Evolutionary conservation across 495 filamentous ascomycete species (phyloP), one percentile per base, ranked within the genome.

Genomic region (Penicillium waksmanii): DNA sequence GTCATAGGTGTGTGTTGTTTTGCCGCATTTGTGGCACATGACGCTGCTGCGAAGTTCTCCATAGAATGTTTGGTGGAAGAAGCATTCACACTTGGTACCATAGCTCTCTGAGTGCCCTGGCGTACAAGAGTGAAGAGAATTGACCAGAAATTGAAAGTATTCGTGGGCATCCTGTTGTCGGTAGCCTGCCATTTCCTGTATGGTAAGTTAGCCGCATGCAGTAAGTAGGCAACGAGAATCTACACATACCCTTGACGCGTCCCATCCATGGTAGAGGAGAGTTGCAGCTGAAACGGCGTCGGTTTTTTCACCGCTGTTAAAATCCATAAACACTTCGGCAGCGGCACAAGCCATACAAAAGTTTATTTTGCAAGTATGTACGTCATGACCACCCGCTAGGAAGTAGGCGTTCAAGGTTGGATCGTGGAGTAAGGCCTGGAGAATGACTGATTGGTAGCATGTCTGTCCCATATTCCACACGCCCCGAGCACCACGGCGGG

Each of bases 141-240:
- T 92, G 36, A 93, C 86, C 5, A 97, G 81, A 67, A 96, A 96
- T 68, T 95, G 90, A 76, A 96, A 92, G 72, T 93, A 97, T 67
- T 97, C 93, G 70, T 97, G 93, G 2, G 93, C 92, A 69, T 97
- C 93, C 74, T 96, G 93, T 73, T 96, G 92, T 58, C 90, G 87
- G 65, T 94, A 93, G n/a, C 92, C 91, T 10, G 91, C 89, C 25
- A 96, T 81, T n/a, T 89, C 84, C 80, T 93, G 77, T 80, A 77
- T 8, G 80, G 79, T 5, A 72, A 70, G 67, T 79, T 78, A 68
- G 78, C 56, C 55, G 52, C 44, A 51, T 36, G 17, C 11, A 6
- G 49, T 48, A 21, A 25, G 10, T 34, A 2, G 18, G 23, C 5
- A 2, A 12, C 33, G 18, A 44, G 11, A 11, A 6, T 51, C 15